These are phyloP conservation scores for Oryza glaberrima DNA, from an alignment of 176 grass and related monocot species.

Conservation along the genomic window DNA sequence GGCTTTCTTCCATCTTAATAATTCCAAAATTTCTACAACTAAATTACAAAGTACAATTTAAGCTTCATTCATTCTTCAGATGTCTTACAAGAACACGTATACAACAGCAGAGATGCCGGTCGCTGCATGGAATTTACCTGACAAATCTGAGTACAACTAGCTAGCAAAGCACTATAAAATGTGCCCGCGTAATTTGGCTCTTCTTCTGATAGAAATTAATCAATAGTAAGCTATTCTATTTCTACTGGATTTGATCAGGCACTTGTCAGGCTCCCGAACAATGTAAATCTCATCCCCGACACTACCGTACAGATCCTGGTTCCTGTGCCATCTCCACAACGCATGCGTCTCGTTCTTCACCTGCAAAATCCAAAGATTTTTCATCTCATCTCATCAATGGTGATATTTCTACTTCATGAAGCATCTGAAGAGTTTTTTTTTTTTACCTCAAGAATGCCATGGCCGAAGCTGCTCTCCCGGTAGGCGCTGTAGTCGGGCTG, in stretches of 20 bases:
- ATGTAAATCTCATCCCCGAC: conserved; percentile 76
- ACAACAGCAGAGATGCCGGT: background rate
- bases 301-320: conserved; percentile 59
- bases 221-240: conserved; percentile 15
- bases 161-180: background rate
- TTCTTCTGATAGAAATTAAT: background rate
- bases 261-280: conserved; percentile 65
- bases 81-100: background rate
- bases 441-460: conserved; percentile 78
- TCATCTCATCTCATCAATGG: background rate
- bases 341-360: conserved; percentile 89
- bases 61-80: background rate
- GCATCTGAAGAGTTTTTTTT: background rate
- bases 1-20: background rate
- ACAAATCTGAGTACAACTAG: background rate
- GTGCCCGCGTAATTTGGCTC: background rate
- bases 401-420: background rate
- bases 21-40: background rate
- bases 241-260: conserved; percentile 26
- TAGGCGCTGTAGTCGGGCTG: conserved; percentile 80
- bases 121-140: background rate
- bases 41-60: background rate
- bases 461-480: conserved; percentile 84
- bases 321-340: conserved; percentile 87
- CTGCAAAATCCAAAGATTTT: conserved; percentile 37